Conservation (phyloP, 495 filamentous ascomycete species). For the Articulospora tetracladia region DNA sequence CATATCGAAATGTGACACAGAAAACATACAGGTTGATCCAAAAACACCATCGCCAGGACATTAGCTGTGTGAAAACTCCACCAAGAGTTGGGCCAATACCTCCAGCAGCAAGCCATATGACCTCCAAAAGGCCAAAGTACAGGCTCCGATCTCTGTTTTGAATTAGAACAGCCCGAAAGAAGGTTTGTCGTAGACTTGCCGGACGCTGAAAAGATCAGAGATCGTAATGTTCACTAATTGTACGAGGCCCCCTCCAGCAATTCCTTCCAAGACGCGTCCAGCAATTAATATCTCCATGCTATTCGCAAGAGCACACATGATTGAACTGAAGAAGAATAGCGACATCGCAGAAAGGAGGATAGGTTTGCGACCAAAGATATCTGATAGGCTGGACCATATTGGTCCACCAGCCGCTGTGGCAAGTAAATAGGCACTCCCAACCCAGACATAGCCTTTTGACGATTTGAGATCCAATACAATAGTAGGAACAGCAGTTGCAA, state of each 20-base stretch:
- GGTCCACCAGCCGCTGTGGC: conserved; percentile 74
- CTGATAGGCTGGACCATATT: conserved; percentile 69
- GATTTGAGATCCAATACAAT: conserved; percentile 49
- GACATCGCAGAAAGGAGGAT: conserved; percentile 67
- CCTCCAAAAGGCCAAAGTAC: conserved; percentile 41
- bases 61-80: conserved; percentile 57
- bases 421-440: conserved; percentile 68
- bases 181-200: conserved; percentile 15
- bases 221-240: conserved; percentile 75
- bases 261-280: conserved; percentile 1
- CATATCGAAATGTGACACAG: background rate
- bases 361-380: conserved; percentile 79
- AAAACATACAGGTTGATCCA: conserved; percentile 33
- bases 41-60: conserved; percentile 31
- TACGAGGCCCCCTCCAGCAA: conserved; percentile 47
- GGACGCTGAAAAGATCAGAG: conserved; percentile 52
- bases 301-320: conserved; percentile 66
- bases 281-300: conserved; percentile 67
- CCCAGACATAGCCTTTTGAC: conserved; percentile 59
- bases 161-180: background rate
- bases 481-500: conserved; percentile 55
- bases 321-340: conserved; percentile 66
- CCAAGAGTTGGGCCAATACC: conserved; percentile 67
- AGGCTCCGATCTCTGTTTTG: conserved; percentile 13
- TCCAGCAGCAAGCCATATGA: conserved; percentile 65